Percentiles rank a stretch among this genome's conserved stretches.
Evolutionary conservation across 2,329 filamentous ascomycete species (phyloP).

Genomic region (Xylaria sp.): DNA sequence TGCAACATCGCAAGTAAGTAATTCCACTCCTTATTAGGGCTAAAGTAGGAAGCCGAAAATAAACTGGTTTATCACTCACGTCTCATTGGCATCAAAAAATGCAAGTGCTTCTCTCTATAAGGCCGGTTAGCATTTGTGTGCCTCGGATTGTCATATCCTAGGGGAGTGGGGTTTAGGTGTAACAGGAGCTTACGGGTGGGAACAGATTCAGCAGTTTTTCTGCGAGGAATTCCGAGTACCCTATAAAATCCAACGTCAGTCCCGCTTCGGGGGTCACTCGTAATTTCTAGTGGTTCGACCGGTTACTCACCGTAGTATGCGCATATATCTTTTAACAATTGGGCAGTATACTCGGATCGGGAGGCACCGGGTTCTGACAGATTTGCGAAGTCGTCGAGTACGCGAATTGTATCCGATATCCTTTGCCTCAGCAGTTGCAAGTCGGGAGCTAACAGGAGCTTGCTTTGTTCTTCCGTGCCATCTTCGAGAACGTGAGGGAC

Average conservation of each 20-base stretch:
- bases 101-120: constrained; percentile 79
- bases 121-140: constrained; percentile 7
- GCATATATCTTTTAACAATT: constrained; percentile 91
- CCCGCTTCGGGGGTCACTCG: neutral
- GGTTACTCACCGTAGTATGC: constrained; percentile 79
- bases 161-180: too few species aligned
- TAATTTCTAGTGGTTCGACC: neutral
- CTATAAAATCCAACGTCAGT: constrained; percentile 20
- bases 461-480: constrained; percentile 70
- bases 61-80: constrained; percentile 48
- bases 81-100: constrained; percentile 99
- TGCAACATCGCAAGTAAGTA: constrained; percentile 24
- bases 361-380: constrained; percentile 83
- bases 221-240: constrained; percentile 90
- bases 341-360: constrained; percentile 86
- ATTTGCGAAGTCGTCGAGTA: constrained; percentile 88
- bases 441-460: constrained; percentile 82
- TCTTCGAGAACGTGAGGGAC: constrained; percentile 74
- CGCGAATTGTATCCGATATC: constrained; percentile 92
- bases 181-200: constrained; percentile 67
- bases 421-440: constrained; percentile 87
- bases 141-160: neutral
- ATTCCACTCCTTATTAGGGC: neutral
- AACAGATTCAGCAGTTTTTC: constrained; percentile 96
- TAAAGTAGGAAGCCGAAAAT: neutral